phyloP scores from a whole-genome alignment of 345 rosid genomes.

The Cardiospermum halicacabum region DNA sequence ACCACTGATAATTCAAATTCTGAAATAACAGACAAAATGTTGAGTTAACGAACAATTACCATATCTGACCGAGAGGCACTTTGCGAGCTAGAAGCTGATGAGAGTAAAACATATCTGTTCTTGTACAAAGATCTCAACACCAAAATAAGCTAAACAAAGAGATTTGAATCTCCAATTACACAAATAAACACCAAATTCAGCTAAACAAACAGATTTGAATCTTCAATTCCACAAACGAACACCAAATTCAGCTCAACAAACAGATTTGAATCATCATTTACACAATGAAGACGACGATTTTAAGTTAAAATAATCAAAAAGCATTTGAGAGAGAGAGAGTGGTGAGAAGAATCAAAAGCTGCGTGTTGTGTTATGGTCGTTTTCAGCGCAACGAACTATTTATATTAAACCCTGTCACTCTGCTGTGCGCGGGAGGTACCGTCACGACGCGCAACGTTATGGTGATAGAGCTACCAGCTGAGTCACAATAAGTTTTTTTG shows the following conservation, averaged over 20 bases:
- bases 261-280: constrained; percentile 5
- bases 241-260: background rate
- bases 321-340: background rate
- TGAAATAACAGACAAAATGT: background rate
- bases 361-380: background rate
- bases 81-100: constrained; percentile 96
- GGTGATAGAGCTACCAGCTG: background rate
- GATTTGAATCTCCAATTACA: constrained; percentile 5
- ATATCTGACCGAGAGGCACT: constrained; percentile 93
- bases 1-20: background rate
- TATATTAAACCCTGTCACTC: background rate
- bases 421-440: background rate
- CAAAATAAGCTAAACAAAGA: background rate
- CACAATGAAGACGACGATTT: background rate
- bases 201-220: background rate
- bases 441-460: background rate
- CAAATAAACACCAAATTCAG: background rate
- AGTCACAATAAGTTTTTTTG: background rate
- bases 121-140: background rate
- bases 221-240: too few species aligned
- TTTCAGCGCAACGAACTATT: background rate
- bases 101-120: constrained; percentile 72
- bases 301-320: too few species aligned
- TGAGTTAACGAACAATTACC: constrained; percentile 41
- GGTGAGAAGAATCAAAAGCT: too few species aligned